Percentiles rank a stretch among this genome's conserved stretches.
Conservation (phyloP, 495 filamentous ascomycete species). For the Xylaria scruposa region DNA sequence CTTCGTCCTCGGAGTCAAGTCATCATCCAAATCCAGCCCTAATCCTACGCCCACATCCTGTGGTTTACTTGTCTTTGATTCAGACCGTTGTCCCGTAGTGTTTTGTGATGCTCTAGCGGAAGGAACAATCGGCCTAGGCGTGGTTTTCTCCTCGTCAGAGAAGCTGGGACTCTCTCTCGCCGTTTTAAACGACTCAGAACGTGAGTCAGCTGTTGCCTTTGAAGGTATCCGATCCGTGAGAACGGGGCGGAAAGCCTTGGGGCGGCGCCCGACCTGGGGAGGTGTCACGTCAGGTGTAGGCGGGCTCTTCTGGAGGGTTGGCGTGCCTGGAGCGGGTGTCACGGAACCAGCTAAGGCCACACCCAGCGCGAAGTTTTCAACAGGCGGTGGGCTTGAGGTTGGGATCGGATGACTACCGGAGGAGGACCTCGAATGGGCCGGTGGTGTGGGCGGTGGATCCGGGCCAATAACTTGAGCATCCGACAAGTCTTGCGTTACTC, state of each 20-base stretch:
- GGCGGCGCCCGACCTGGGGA: constrained; percentile 54
- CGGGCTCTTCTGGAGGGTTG: constrained; percentile 63
- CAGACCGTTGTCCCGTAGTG: constrained; percentile 41
- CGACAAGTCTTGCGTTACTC: constrained; percentile 40
- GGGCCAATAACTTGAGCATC: constrained; percentile 40
- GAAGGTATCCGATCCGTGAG: constrained; percentile 52
- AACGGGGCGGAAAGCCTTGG: constrained; percentile 48
- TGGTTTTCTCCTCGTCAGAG: constrained; percentile 64
- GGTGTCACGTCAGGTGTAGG: constrained; percentile 75
- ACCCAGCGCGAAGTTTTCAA: constrained; percentile 44
- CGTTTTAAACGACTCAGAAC: constrained; percentile 76
- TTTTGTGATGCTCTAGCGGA: constrained; percentile 53
- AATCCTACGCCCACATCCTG: constrained; percentile 57
- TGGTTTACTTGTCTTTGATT: constrained; percentile 40
- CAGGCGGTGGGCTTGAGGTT: constrained; percentile 43
- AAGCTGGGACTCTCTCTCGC: constrained; percentile 67
- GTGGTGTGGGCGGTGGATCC: constrained; percentile 60
- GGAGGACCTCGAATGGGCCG: constrained; percentile 59
- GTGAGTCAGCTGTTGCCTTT: constrained; percentile 58
- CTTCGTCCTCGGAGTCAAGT: constrained; percentile 45
- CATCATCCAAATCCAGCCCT: constrained; percentile 53
- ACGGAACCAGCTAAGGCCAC: constrained; percentile 9
- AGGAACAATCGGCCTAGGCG: constrained; percentile 54
- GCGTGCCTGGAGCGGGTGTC: constrained; percentile 24
- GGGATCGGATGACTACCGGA: constrained; percentile 51